Base-by-base conservation (phyloP, 192 early-diverging fungal species). In the Mycoemilia scoparia region DNA sequence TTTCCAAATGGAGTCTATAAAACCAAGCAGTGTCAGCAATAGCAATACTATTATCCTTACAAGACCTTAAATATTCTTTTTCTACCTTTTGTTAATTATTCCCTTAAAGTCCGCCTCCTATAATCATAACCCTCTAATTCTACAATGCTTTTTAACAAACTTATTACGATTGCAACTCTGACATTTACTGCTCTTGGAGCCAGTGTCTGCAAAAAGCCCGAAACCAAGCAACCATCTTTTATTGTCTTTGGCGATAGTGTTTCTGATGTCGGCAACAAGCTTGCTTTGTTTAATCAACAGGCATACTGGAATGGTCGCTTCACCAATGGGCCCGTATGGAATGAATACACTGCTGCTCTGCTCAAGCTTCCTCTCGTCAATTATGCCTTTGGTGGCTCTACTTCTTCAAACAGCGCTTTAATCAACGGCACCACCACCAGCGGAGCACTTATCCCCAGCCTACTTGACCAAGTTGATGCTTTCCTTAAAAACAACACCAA, bases 391-490 rank as follows among this genome's bases (percentile, higher is more conserved):
- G 53, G 53, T 18, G 52, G 52, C 14, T 23, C 30, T 9, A 54
- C 51, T 0, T 41, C 52, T 0, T 36, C 43, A 27, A 54, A 54
- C 36, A 39, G 19, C 12, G 23, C 39, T n/a, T 26, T 51, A 11
- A 11, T 52, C 30, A 34, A 51, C 12, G 21, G 16, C 1, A 26
- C 42, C 7, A 38, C 34, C 8, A 51, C 51, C 20, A 43, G 42
- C 17, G n/a, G n/a, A n/a, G n/a, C n/a, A n/a, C n/a, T n/a, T n/a
- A 51, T 57, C 18, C 54, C 54, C 2, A 57, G 54, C 36, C 39
- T 29, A 11, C 30, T 51, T 21, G 35, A 51, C 23, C 54, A 57
- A 32, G 48, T 57, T 24, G 33, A 35, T 38, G 42, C 14, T 20
- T 57, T 43, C 44, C 31, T 61, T 2, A n/a, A n/a, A n/a, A 21